Conservation (phyloP, 2,329 filamentous ascomycete species). For the Bipolaris zeicola region DNA sequence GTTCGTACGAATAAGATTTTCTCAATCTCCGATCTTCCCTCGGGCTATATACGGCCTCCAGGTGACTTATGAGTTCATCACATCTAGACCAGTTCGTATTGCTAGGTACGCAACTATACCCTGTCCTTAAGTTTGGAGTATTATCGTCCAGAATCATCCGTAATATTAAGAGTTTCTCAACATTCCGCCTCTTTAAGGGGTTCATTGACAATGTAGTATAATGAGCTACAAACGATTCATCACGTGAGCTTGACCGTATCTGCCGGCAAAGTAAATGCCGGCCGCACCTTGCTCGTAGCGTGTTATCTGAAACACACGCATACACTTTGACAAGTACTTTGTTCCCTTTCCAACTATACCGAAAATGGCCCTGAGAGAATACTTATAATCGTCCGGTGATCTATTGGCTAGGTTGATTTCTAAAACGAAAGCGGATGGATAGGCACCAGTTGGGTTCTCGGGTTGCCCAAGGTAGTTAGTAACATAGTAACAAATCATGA, state of each 20-base stretch:
- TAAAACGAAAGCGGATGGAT: background rate
- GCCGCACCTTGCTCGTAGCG: background rate
- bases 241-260: background rate
- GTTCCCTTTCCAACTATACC: background rate
- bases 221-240: background rate
- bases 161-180: background rate
- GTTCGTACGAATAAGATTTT: conserved; percentile 5
- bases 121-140: background rate
- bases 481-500: background rate
- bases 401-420: background rate
- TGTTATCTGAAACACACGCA: background rate
- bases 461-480: background rate
- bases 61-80: background rate
- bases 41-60: conserved; percentile 7
- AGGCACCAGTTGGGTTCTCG: background rate
- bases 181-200: background rate
- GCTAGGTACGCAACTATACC: background rate
- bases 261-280: background rate
- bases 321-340: background rate
- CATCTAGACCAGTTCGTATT: background rate
- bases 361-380: background rate
- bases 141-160: background rate
- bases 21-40: conserved; percentile 1
- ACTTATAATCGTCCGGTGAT: background rate
- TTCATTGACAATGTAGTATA: background rate